These are phyloP conservation scores for Phoma herbarum DNA, from an alignment of 2,329 filamentous ascomycete genomes.

Conservation along the genomic window DNA sequence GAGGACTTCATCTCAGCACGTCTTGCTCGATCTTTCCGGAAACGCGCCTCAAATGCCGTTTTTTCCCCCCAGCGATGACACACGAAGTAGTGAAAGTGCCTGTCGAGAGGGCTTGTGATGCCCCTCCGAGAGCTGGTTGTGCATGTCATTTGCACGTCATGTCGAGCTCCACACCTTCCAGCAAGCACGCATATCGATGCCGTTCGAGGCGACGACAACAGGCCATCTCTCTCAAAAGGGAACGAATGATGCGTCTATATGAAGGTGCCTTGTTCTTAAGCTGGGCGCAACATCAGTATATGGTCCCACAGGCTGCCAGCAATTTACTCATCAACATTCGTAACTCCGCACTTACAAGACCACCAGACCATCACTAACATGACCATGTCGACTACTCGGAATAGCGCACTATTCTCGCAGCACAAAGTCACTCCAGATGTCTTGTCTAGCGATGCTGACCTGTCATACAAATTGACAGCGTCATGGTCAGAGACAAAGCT, in stretches of 20 bases:
- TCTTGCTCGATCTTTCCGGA: neutral
- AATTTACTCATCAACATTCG: neutral
- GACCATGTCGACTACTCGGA: conserved; percentile 6
- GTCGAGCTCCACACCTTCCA: conserved; percentile 1
- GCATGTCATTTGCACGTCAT: conserved; percentile 20
- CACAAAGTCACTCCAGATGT: conserved; percentile 34
- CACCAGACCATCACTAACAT: neutral
- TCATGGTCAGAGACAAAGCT: conserved; percentile 28
- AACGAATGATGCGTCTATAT: conserved; percentile 9
- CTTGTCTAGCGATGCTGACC: conserved; percentile 17
- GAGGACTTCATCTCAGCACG: neutral
- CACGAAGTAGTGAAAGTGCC: neutral
- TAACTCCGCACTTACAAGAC: neutral
- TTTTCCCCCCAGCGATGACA: conserved; percentile 7
- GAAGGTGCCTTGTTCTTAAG: neutral
- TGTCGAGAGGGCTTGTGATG: conserved; percentile 4
- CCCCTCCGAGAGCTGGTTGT: neutral
- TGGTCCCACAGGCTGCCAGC: neutral
- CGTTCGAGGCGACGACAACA: conserved; percentile 5
- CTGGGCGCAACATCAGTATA: neutral
- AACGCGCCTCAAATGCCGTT: neutral
- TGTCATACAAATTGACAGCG: conserved; percentile 26
- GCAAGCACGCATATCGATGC: conserved; percentile 7
- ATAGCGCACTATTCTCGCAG: conserved; percentile 15
- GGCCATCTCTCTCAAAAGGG: conserved; percentile 8